Evolutionary conservation across 2,329 filamentous ascomycete genomes (phyloP).

Genomic region (Paracorniculantispora psalliotae): DNA sequence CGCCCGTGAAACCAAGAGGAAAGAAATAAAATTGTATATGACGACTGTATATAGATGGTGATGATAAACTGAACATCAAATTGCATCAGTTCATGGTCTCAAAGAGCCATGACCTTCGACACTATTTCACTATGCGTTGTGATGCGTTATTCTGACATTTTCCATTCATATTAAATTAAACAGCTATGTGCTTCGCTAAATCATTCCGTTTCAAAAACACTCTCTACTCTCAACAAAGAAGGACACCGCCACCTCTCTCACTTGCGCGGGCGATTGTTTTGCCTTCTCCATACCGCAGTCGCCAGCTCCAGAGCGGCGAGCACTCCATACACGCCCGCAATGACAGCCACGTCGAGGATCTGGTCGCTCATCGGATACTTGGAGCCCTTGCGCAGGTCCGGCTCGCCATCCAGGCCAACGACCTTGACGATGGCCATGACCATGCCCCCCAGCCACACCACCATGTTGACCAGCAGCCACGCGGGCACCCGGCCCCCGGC

Average conservation of each 20-base stretch:
- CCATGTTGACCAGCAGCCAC: slow-evolving; percentile 6
- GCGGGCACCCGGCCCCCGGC: background rate
- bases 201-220: no score
- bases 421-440: slow-evolving; percentile 5
- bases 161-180: no score
- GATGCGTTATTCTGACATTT: no score
- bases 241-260: background rate
- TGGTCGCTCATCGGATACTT: slow-evolving; percentile 13
- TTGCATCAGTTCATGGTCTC: background rate
- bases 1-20: slow-evolving; percentile 2
- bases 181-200: no score
- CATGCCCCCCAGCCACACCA: slow-evolving; percentile 8
- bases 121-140: no score
- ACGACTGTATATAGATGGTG: background rate
- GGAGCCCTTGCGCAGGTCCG: background rate
- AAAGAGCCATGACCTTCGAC: no score
- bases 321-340: slow-evolving; percentile 10
- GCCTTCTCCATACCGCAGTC: background rate
- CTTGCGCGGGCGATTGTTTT: background rate
- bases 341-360: slow-evolving; percentile 7
- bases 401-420: slow-evolving; percentile 2
- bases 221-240: no score
- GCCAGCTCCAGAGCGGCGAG: background rate
- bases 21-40: background rate
- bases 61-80: background rate